Conservation (phyloP, 176 grass and related monocot genomes). For the Avena insularis region DNA sequence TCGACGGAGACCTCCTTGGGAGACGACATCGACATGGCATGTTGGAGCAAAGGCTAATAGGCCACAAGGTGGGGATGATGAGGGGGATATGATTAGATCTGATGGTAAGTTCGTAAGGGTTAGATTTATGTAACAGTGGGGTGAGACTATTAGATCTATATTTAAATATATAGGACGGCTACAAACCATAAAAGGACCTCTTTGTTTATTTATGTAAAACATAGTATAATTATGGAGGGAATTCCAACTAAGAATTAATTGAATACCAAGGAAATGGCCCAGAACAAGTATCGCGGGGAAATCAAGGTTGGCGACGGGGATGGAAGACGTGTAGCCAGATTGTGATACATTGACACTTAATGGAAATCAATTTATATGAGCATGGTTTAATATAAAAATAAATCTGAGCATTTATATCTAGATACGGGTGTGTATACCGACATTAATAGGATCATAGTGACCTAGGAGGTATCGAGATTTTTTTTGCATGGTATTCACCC, state of each 20-base stretch:
- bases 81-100: not conserved
- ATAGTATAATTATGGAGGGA: too few species aligned
- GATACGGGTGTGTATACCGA: not conserved
- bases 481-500: not conserved
- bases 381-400: not conserved
- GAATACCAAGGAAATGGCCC: not conserved
- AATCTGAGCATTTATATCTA: not conserved
- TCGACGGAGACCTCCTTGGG: not conserved
- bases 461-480: not conserved
- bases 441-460: not conserved
- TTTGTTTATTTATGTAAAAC: not conserved
- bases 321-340: not conserved
- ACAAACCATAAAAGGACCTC: not conserved
- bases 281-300: rapidly evolving
- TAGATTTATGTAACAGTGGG: not conserved
- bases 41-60: not conserved
- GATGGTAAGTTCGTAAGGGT: not conserved
- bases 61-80: not conserved
- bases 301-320: not conserved
- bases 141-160: not conserved
- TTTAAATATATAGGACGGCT: not conserved
- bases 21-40: not conserved
- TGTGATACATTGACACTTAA: rapidly evolving
- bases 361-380: not conserved
- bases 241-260: not conserved